Percentiles rank a stretch among this genome's conserved stretches.
phyloP scores from a whole-genome alignment of 2,329 filamentous ascomycete species.

The Fusarium pilosicola region DNA sequence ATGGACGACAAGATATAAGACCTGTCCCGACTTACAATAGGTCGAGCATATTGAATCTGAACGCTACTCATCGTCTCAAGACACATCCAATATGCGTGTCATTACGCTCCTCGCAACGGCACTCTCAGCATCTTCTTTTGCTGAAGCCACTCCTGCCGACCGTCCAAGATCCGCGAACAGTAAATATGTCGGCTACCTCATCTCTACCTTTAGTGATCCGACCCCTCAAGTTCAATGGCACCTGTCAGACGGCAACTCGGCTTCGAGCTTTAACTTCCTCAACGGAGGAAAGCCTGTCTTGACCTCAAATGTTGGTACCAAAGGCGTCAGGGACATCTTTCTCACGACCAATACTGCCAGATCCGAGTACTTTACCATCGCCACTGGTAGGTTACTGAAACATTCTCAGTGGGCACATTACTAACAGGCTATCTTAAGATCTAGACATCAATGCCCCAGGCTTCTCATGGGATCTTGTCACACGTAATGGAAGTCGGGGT shows the following conservation, averaged over 20 bases:
- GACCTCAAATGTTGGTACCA: constrained; percentile 48
- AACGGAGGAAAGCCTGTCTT: constrained; percentile 48
- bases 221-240: constrained; percentile 48
- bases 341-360: constrained; percentile 48
- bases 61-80: not conserved
- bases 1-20: not conserved
- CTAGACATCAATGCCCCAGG: constrained; percentile 49
- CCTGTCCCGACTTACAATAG: not conserved
- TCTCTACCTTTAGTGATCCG: constrained; percentile 50
- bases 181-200: constrained; percentile 46
- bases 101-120: constrained; percentile 1
- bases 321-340: constrained; percentile 50
- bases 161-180: not conserved
- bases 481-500: constrained; percentile 49
- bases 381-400: constrained; percentile 44
- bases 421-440: constrained; percentile 36
- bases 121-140: constrained; percentile 1
- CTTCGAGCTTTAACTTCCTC: constrained; percentile 47
- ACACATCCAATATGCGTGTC: constrained; percentile 1
- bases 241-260: constrained; percentile 47
- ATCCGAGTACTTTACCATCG: constrained; percentile 50
- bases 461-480: constrained; percentile 51
- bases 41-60: too few species aligned
- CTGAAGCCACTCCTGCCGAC: constrained; percentile 13
- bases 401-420: not conserved